Base-by-base conservation (phyloP, 169 alveolate species). In the Plasmodium relictum region DNA sequence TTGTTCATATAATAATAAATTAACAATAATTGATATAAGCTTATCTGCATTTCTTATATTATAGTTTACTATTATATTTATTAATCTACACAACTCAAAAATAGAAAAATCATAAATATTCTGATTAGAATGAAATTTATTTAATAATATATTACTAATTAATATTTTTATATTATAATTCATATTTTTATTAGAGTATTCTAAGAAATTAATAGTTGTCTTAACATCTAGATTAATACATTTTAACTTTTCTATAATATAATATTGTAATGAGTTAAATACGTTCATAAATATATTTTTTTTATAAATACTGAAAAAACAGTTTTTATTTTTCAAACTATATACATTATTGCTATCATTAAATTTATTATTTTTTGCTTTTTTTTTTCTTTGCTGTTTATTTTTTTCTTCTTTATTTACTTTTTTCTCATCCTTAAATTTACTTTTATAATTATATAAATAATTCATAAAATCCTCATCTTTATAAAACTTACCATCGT, bases 51-150 rank as follows among this genome's bases (percentile, higher is more conserved):
- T 63, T 42, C 48, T 54, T 10, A 78, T 50, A 1, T 54, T 54
- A 39, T 65, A 20, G 24, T 78, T 78, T 12, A 78, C 70, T n/a
- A 54, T 44, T 24, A 78, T 52, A 31, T 78, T 78, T 48, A 78
- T 18, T 44, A 63, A 65, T 65, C 89, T 54, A 42, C 89, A 78
- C 39, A 78, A 26, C 18, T 78, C 68, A 69, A 78, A 78, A 20
- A 45, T 63, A 16, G 89, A 45, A 42, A 78, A 78, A n/a, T 78
- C 45, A 5, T 3, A 58, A 41, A 78, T 78, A 14, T 52, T 22
- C 5, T 9, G 18, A 9, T 9, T 45, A 45, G 39, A 31, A 2
- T 44, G 24, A 22, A 70, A 45, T 48, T 70, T 70, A 22, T 26
- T 12, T 26, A 70, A 12, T 26, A 70, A 26, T 18, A 70, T 48